Base-by-base conservation (phyloP, 345 rosid species). In the Lagerstroemia speciosa region DNA sequence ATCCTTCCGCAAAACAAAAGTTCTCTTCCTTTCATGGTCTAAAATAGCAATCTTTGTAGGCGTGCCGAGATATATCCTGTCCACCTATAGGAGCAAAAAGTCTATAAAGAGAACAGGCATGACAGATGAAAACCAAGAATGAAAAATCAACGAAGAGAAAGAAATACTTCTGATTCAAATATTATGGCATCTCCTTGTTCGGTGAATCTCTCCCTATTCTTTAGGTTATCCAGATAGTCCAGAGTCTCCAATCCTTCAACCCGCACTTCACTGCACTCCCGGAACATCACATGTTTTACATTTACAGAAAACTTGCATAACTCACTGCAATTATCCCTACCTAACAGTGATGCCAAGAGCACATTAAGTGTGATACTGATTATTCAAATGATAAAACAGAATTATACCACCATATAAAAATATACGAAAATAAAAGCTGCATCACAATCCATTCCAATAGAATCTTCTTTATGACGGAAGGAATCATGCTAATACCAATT, bases 151-250 rank as follows among this genome's bases (percentile, higher is more conserved):
- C 9, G 50, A 24, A 27, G 29, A 5, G 16, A 62, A 66, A 60
- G 31, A 78, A 76, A 71, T 70, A 83, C 90, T 77, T 86, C 87
- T 38, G 87, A 79, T 77, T 85, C 90, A 75, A 85, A 85, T 61
- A 83, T 78, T 74, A 85, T 73, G 67, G 90, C 90, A 74, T 85
- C 90, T 34, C 87, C 87, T 63, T 85, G 90, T 70, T 85, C 90
- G 15, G 90, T 85, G 72, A 83, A 85, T 46, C 87, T 81, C 75
- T 83, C 83, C 77, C 55, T 77, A 34, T 75, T 67, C 77, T 77
- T 73, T 62, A 85, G 72, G 76, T 78, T 85, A 66, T 83, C 90
- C 65, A 85, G 76, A 72, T 85, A 85, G 73, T 85, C 90, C 69
- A 83, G 74, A 33, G 90, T 85, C 77, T 85, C 90, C 33, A 85